Base-by-base conservation (phyloP, 768 basidiomycete species). In the Mycena indigotica region DNA sequence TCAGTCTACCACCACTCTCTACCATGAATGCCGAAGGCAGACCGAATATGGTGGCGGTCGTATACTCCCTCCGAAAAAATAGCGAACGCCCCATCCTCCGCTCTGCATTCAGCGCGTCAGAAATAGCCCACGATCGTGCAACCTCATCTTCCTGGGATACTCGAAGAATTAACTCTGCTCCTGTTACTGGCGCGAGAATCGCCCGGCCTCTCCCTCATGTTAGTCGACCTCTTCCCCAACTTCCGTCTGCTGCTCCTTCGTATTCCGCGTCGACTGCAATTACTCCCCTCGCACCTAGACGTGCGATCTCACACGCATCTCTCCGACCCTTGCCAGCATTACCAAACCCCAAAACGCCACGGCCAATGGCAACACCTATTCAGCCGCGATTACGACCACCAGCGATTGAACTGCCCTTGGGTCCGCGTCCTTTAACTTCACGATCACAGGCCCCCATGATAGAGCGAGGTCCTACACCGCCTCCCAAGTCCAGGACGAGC, bases 241-340 rank as follows among this genome's bases (percentile, higher is more conserved):
- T n/a, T n/a, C 32, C 32, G 32, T 8, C 32, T 8, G 17, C 32
- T 35, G 32, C 32, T 35, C 32, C 32, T 8, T 35, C 17, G 32
- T 8, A 8, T 17, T 17, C 8, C 32, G 10, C 32, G 32, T 35
- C 32, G 32, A 35, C 10, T 16, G 15, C 41, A 44, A 15, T 38
- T n/a, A 15, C 55, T 28, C 62, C 61, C 12, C 57, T 55, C 2
- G 6, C 29, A 4, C 45, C 57, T 16, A 44, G 57, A 23, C 61
- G 57, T n/a, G 50, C 46, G 13, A 35, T 28, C 5, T 58, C 61
- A 5, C 28, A 44, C 8, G 1, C 41, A 1, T 53, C 53, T 46
- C 30, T 60, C 21, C 62, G 62, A 1, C 62, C 62, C 4, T 55
- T 63, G 16, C 62, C 62, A 1, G 41, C 45, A 48, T 50, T 63